Conservation (phyloP, 192 early-diverging fungal genomes). For the Physocladia obscura region DNA sequence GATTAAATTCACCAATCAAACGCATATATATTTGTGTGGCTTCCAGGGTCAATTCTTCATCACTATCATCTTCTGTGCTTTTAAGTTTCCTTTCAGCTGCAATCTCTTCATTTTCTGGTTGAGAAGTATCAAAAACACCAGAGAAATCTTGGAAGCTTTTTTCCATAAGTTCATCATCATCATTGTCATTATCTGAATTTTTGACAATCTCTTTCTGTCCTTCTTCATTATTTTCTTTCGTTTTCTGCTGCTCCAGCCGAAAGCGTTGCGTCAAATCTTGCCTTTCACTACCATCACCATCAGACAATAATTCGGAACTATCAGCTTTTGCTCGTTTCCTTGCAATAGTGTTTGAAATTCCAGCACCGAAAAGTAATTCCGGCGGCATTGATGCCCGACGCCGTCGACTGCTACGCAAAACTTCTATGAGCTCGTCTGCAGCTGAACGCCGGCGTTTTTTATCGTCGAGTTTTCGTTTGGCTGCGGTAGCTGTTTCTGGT, state of each 20-base stretch:
- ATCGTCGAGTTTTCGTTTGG: too few relatives aligned
- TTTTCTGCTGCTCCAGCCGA: not conserved
- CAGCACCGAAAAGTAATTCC: too few relatives aligned
- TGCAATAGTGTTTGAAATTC: too few relatives aligned
- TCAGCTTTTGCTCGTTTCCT: too few relatives aligned
- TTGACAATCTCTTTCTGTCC: not conserved
- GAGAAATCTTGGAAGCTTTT: conserved; percentile 2
- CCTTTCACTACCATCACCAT: too few relatives aligned
- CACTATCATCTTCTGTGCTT: not conserved
- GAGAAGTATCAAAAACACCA: not conserved
- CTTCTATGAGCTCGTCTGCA: not conserved
- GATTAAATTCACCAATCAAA: not conserved
- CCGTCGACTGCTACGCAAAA: not conserved
- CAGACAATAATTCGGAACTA: too few relatives aligned
- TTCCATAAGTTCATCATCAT: not conserved
- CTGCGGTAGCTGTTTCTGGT: too few relatives aligned
- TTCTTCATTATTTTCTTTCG: not conserved
- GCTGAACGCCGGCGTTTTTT: not conserved
- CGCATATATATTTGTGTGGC: not conserved
- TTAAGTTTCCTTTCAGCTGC: not conserved
- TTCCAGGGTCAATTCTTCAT: not conserved
- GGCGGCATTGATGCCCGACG: too few relatives aligned
- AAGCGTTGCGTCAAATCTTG: too few relatives aligned
- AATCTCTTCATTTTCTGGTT: not conserved
- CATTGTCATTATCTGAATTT: not conserved